Conservation (phyloP, 305 asterid species). For the Rubia peregrina region DNA sequence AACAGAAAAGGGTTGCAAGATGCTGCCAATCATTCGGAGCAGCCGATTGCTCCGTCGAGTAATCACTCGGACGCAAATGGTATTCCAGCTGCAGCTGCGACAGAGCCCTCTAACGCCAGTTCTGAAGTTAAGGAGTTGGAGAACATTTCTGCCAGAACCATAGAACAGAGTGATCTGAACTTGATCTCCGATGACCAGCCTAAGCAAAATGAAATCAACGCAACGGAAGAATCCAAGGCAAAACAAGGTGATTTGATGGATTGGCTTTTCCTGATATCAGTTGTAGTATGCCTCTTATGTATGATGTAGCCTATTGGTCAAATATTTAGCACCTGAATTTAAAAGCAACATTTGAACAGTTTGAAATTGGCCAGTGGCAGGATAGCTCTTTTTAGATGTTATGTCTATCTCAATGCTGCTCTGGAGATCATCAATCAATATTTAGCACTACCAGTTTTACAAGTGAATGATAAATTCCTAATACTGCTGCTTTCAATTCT, state of each 20-base stretch:
- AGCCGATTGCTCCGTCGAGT: conserved; percentile 31
- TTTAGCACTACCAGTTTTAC: neutral
- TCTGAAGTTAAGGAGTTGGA: conserved; percentile 32
- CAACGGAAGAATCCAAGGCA: conserved; percentile 11
- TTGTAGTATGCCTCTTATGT: neutral
- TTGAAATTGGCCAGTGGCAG: neutral
- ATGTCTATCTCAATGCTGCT: neutral
- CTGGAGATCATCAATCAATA: neutral
- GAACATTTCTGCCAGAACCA: conserved; percentile 27
- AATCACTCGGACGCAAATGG: conserved; percentile 43
- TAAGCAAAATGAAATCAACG: conserved; percentile 17
- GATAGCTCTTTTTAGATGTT: neutral
- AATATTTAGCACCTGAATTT: neutral
- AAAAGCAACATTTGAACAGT: neutral
- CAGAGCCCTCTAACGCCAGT: conserved; percentile 26
- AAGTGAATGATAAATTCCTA: neutral
- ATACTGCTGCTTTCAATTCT: neutral
- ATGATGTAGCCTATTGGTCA: neutral
- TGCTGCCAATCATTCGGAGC: conserved; percentile 34
- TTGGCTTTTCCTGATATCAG: conserved; percentile 1
- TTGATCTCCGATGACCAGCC: conserved; percentile 9
- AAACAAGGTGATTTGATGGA: conserved; percentile 14
- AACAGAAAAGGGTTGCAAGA: conserved; percentile 14
- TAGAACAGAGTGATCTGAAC: conserved; percentile 40
- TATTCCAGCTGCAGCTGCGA: conserved; percentile 23